Evolutionary conservation across 2,329 filamentous ascomycete species (phyloP).

Genomic region (Didymosphaeria variabile): DNA sequence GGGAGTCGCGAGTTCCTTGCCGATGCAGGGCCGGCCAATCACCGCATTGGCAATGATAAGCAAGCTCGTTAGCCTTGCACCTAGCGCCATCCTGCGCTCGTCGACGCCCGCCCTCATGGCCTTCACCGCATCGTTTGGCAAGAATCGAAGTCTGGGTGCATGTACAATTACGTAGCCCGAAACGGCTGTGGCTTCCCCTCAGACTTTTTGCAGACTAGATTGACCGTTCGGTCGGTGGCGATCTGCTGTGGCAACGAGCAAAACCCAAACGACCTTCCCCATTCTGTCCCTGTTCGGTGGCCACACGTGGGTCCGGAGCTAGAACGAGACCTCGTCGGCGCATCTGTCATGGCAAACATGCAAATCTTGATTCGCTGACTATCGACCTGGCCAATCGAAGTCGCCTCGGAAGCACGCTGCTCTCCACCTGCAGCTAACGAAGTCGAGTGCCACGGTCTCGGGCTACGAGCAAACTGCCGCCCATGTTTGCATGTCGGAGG

Average conservation of each 20-base stretch:
- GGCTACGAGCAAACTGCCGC: neutral
- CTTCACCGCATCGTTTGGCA: constrained; percentile 2
- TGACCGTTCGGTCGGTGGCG: neutral
- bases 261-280: constrained; percentile 12
- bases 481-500: neutral
- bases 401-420: neutral
- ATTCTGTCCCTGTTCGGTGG: constrained; percentile 2
- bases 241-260: constrained; percentile 14
- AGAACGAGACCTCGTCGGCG: neutral
- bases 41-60: constrained; percentile 19
- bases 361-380: neutral
- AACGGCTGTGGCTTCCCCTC: constrained; percentile 12
- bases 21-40: constrained; percentile 25
- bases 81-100: neutral
- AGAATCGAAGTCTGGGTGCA: neutral
- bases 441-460: neutral
- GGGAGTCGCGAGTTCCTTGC: constrained; percentile 9
- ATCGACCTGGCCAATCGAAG: constrained; percentile 5
- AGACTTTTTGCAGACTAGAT: constrained; percentile 11
- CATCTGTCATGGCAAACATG: constrained; percentile 9
- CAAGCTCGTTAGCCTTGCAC: constrained; percentile 14
- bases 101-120: neutral
- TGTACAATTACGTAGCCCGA: constrained; percentile 7
- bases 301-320: neutral
- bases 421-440: constrained; percentile 2